Percentiles rank a stretch among this genome's conserved stretches.
Conservation (phyloP, 139 green algal species). For the Tetradesmus obliquus region DNA sequence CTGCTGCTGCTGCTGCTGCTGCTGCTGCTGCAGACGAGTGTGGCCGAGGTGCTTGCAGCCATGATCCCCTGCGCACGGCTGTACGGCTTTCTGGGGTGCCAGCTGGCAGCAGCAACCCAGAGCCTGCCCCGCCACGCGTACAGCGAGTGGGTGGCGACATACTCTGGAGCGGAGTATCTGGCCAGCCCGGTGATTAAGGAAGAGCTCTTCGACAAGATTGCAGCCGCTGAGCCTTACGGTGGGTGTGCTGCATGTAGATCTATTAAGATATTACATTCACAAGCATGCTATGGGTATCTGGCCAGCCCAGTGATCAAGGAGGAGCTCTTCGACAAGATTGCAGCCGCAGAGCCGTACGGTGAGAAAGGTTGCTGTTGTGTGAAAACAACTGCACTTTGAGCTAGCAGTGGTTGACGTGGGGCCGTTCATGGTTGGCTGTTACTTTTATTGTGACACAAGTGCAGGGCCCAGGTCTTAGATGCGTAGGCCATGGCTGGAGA, state of each 20-base stretch:
- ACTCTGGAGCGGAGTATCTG: constrained; percentile 69
- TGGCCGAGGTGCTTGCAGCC: constrained; percentile 63
- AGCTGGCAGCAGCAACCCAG: constrained; percentile 54
- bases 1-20: background rate
- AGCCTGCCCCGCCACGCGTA: constrained; percentile 50
- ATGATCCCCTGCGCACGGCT: constrained; percentile 81
- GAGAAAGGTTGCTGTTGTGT: background rate
- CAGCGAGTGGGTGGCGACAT: constrained; percentile 76
- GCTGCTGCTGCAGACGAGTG: background rate
- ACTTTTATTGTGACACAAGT: background rate
- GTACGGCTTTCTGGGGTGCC: constrained; percentile 72
- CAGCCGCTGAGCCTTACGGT: background rate
- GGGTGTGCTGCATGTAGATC: background rate
- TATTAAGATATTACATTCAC: too few relatives aligned
- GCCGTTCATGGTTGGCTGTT: too few relatives aligned
- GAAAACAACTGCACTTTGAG: too few relatives aligned
- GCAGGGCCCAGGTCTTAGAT: background rate
- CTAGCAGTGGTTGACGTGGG: background rate
- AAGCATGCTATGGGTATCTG: background rate
- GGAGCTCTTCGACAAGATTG: constrained; percentile 58
- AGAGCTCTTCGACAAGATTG: background rate
- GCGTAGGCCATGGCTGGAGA: background rate
- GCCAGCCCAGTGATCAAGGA: constrained; percentile 43
- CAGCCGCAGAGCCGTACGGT: constrained; percentile 43
- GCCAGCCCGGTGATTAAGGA: constrained; percentile 27